Percentiles rank a stretch among this genome's conserved stretches.
Conservation (phyloP, 306 rosid genomes). For the Inga laurina region DNA sequence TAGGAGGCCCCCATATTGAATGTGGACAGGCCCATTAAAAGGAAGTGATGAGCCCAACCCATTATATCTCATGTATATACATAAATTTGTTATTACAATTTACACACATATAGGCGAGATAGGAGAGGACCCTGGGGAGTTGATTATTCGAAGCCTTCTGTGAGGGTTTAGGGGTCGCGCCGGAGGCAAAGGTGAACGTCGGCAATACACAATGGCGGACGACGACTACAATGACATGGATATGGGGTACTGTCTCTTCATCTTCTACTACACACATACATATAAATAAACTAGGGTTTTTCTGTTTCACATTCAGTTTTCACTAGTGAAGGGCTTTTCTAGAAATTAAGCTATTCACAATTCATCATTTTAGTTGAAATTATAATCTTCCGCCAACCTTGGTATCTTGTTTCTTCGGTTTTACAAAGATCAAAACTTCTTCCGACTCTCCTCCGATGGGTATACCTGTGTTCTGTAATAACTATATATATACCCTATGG, state of each 20-base stretch:
- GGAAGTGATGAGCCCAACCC: not conserved
- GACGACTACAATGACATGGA: conserved; percentile 28
- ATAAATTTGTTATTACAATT: too few relatives aligned
- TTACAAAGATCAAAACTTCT: not conserved
- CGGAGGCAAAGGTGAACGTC: not conserved
- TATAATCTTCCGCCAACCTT: not conserved
- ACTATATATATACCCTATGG: not conserved
- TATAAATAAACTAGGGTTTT: not conserved
- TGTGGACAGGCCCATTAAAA: too few relatives aligned
- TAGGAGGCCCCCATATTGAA: too few relatives aligned
- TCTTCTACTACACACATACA: not conserved
- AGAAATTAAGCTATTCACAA: not conserved
- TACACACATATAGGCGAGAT: not conserved
- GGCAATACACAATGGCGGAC: conserved; percentile 21
- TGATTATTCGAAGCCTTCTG: too few relatives aligned
- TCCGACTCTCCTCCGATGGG: not conserved
- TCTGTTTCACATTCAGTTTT: not conserved
- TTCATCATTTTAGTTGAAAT: not conserved
- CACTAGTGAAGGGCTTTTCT: not conserved
- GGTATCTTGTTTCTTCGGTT: not conserved
- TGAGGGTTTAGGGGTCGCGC: not conserved
- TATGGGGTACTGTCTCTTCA: conserved; percentile 6
- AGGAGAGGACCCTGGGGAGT: not conserved
- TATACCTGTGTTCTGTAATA: not conserved
- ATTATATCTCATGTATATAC: too few relatives aligned